These are phyloP conservation scores for Tetrahymena elliotti DNA, from an alignment of 73 alveolate species.

Conservation along the genomic window DNA sequence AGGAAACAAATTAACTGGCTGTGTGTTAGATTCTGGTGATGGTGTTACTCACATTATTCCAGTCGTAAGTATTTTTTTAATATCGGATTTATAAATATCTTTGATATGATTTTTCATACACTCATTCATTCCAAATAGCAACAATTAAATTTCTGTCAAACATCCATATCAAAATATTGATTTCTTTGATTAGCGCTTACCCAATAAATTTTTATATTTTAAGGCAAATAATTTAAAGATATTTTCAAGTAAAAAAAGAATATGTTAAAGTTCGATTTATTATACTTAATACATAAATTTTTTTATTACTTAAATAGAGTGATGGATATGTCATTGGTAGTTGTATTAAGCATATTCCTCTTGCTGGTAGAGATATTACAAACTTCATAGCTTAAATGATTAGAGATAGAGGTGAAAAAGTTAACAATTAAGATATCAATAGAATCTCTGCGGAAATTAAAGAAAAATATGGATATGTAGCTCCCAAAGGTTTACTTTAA, in stretches of 20 bases:
- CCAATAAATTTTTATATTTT: not conserved
- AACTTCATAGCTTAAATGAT: slow-evolving; percentile 60
- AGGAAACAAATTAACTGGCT: slow-evolving; percentile 75
- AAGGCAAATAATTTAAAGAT: not conserved
- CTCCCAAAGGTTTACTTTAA: slow-evolving; percentile 59
- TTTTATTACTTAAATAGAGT: slow-evolving; percentile 53
- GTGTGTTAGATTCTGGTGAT: slow-evolving; percentile 98
- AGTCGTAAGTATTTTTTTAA: slow-evolving; percentile 1
- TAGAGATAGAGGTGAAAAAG: slow-evolving; percentile 81
- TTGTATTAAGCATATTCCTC: slow-evolving; percentile 93
- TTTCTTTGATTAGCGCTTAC: not conserved
- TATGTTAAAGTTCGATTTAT: not conserved
- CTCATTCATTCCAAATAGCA: not conserved
- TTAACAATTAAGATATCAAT: slow-evolving; percentile 81
- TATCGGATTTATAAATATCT: not conserved
- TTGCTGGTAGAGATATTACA: slow-evolving; percentile 95
- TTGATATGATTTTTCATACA: not conserved
- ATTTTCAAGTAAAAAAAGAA: not conserved
- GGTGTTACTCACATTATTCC: slow-evolving; percentile 82
- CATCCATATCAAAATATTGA: not conserved
- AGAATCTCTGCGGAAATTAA: slow-evolving; percentile 82
- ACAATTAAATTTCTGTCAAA: not conserved
- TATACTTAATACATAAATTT: slow-evolving; percentile 43
- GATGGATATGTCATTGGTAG: slow-evolving; percentile 95
- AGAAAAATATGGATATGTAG: slow-evolving; percentile 83